Percentiles rank a stretch among this genome's conserved stretches.
phyloP scores from a whole-genome alignment of 2,329 filamentous ascomycete genomes.

The Arachnomyces sp. region DNA sequence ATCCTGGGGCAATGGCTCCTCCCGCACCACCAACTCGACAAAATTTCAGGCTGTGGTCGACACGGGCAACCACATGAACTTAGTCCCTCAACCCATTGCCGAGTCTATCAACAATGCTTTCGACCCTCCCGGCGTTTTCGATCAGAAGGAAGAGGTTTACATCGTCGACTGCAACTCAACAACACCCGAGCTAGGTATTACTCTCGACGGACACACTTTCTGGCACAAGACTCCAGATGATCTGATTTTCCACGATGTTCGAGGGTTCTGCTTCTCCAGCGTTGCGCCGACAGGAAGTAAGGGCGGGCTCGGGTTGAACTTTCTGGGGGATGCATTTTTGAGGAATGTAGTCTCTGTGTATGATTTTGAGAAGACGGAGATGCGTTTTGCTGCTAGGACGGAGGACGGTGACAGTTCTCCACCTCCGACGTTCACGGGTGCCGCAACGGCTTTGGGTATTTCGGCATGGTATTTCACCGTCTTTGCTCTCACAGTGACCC shows the following conservation, averaged over 20 bases:
- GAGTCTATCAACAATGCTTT: conserved; percentile 36
- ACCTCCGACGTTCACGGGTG: no score
- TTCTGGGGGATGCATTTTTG: conserved; percentile 42
- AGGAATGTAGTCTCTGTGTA: conserved; percentile 45
- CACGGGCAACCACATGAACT: conserved; percentile 24
- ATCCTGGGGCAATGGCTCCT: conserved; percentile 12
- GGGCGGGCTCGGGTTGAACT: conserved; percentile 24
- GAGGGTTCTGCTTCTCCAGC: conserved; percentile 17
- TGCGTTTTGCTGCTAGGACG: conserved; percentile 34
- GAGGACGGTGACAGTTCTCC: no score
- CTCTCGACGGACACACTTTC: conserved; percentile 30
- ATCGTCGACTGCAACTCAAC: conserved; percentile 36
- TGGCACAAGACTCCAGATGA: conserved; percentile 20
- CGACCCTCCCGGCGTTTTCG: conserved; percentile 32
- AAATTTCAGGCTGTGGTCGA: conserved; percentile 37
- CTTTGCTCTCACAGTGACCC: no score
- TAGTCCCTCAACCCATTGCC: conserved; percentile 32
- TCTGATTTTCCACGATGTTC: conserved; percentile 20
- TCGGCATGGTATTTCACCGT: no score
- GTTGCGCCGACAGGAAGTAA: conserved; percentile 19
- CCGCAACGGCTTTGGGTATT: no score
- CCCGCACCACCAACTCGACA: conserved; percentile 18
- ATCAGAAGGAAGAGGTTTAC: conserved; percentile 23
- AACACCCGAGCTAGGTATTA: conserved; percentile 34
- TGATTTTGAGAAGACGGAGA: conserved; percentile 40